Evolutionary conservation across 352 stramenopile genomes (phyloP).

Genomic region (Globisporangium spinosum): DNA sequence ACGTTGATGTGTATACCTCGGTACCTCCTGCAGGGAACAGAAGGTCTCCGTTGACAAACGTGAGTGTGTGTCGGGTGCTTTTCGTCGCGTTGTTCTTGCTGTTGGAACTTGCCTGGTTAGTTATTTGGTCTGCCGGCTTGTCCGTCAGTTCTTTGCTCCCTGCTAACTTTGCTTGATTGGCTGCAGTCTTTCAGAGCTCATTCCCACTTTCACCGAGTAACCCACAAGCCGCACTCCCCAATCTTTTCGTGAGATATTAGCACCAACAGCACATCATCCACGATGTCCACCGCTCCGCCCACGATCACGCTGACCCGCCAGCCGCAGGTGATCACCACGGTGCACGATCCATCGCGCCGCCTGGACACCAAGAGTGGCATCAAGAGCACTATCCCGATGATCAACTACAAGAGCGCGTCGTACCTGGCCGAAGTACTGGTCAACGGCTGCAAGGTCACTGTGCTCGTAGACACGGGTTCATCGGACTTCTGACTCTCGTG

Average conservation of each 20-base stretch:
- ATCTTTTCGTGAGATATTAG: background rate
- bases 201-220: background rate
- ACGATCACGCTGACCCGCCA: constrained; percentile 2
- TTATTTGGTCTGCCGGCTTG: background rate
- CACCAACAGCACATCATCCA: background rate
- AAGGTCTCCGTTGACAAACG: background rate
- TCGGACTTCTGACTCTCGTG: constrained; percentile 63
- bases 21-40: background rate
- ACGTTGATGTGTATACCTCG: background rate
- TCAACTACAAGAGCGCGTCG: constrained; percentile 52
- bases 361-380: background rate
- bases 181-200: background rate
- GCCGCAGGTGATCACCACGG: background rate
- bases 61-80: background rate
- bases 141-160: background rate
- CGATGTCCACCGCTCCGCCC: background rate
- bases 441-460: constrained; percentile 32
- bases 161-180: background rate
- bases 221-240: background rate
- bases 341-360: background rate
- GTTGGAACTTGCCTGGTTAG: background rate
- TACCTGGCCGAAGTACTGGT: constrained; percentile 60
- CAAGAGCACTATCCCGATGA: constrained; percentile 5
- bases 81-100: background rate
- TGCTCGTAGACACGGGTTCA: constrained; percentile 77